A percentile compares a stretch with the other conserved stretches of the same genome.
Conservation (phyloP, 306 rosid genomes). For the Cajanus cajan region DNA sequence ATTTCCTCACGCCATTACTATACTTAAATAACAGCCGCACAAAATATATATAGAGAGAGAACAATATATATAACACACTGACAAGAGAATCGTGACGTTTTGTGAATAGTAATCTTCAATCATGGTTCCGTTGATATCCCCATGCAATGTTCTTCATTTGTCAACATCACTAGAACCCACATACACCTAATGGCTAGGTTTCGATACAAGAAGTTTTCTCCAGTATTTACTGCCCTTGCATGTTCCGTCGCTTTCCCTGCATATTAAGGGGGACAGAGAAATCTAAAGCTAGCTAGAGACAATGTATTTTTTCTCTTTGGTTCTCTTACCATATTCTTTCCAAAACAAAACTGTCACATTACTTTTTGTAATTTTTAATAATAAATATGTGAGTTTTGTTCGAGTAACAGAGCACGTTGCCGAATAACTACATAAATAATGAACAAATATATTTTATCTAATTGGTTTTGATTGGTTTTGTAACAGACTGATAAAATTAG, state of each 20-base stretch:
- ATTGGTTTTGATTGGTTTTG: too few species aligned
- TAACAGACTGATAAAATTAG: too few species aligned
- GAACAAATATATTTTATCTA: too few species aligned
- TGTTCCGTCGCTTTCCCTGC: constrained; percentile 30
- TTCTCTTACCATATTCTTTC: background rate
- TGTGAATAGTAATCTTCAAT: constrained; percentile 51
- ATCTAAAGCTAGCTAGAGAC: constrained; percentile 13
- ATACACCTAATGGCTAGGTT: constrained; percentile 8
- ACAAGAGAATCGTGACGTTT: constrained; percentile 25
- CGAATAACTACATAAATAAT: too few species aligned
- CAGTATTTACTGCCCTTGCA: background rate
- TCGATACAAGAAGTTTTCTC: constrained; percentile 21
- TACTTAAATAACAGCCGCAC: background rate
- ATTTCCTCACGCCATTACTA: constrained; percentile 7
- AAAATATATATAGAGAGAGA: too few species aligned
- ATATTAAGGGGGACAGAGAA: background rate
- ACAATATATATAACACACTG: background rate
- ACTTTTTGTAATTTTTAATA: background rate
- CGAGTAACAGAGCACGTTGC: too few species aligned
- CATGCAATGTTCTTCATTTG: constrained; percentile 33
- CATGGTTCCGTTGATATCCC: constrained; percentile 32
- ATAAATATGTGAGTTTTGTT: too few species aligned
- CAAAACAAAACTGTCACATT: background rate
- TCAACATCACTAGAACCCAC: constrained; percentile 35
- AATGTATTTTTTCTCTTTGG: background rate